Conservation (phyloP, 371 early-diverging fungal genomes). For the Thermomucor indicae-seudaticae region DNA sequence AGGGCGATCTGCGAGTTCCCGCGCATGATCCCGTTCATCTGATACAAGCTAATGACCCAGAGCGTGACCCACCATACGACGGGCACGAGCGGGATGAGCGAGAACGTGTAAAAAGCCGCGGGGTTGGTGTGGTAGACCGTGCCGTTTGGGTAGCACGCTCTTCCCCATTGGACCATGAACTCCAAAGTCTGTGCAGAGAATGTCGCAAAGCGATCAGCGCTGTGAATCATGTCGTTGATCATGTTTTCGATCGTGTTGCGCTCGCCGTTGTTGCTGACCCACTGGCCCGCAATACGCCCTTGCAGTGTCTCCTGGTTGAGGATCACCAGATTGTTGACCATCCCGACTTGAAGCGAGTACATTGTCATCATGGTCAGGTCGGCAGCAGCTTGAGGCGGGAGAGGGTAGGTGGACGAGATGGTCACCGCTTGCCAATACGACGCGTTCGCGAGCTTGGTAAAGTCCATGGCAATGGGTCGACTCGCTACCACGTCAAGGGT, state of each 20-base stretch:
- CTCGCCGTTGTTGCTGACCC: neutral
- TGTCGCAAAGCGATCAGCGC: slow-evolving; percentile 3
- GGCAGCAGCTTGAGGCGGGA: neutral
- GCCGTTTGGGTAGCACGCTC: neutral
- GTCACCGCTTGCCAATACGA: slow-evolving; percentile 7
- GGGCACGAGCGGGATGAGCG: slow-evolving; percentile 8
- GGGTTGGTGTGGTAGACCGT: slow-evolving; percentile 6
- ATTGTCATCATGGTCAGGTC: slow-evolving; percentile 6
- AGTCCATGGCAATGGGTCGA: too few species aligned
- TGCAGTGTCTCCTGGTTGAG: neutral
- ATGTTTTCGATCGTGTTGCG: neutral
- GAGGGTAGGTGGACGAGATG: too few species aligned
- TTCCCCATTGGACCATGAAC: too few species aligned
- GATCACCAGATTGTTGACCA: neutral
- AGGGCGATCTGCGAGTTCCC: slow-evolving; percentile 19
- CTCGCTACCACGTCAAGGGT: neutral
- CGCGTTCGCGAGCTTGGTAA: neutral
- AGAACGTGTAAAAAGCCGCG: slow-evolving; percentile 4
- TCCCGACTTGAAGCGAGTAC: slow-evolving; percentile 6
- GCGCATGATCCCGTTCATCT: slow-evolving; percentile 12
- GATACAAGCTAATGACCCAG: slow-evolving; percentile 12
- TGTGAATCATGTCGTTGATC: neutral
- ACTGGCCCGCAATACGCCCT: neutral
- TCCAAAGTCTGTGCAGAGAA: too few species aligned
- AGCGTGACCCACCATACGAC: slow-evolving; percentile 11